These are phyloP conservation scores for Boletus barrowsii DNA, from an alignment of 768 basidiomycete species.

Conservation along the genomic window DNA sequence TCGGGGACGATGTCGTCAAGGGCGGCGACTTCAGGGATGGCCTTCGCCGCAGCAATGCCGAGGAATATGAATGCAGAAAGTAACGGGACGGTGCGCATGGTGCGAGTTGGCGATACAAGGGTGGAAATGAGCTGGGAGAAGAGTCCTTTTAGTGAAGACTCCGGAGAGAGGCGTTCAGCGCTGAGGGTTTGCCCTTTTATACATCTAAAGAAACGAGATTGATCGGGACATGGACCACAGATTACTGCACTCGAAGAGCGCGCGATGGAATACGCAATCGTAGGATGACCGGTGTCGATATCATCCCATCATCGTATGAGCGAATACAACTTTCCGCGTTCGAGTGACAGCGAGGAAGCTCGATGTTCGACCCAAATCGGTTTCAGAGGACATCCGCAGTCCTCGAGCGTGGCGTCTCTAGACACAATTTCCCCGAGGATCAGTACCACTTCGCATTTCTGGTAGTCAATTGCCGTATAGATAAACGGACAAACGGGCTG, in stretches of 20 bases:
- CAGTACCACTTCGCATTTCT: too few species aligned
- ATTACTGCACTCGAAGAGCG: too few species aligned
- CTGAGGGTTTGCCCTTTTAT: neutral
- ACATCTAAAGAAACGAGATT: neutral
- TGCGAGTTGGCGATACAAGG: neutral
- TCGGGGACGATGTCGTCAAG: neutral
- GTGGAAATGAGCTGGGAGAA: neutral
- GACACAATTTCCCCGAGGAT: too few species aligned
- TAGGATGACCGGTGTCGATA: too few species aligned
- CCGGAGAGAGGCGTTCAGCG: neutral
- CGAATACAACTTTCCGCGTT: neutral
- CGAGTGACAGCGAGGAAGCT: neutral
- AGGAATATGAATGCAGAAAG: conserved; percentile 2
- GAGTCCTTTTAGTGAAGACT: neutral
- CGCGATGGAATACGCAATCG: too few species aligned
- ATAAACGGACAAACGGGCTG: too few species aligned
- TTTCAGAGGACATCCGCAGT: too few species aligned
- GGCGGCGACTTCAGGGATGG: neutral
- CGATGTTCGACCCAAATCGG: neutral
- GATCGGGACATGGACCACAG: too few species aligned
- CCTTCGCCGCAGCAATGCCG: neutral
- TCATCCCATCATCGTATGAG: too few species aligned
- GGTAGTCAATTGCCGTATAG: too few species aligned
- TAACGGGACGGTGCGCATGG: conserved; percentile 5
- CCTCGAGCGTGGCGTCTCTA: too few species aligned